Evolutionary conservation across 2,329 filamentous ascomycete genomes (phyloP).

Genomic region (Fusarium penzigii): DNA sequence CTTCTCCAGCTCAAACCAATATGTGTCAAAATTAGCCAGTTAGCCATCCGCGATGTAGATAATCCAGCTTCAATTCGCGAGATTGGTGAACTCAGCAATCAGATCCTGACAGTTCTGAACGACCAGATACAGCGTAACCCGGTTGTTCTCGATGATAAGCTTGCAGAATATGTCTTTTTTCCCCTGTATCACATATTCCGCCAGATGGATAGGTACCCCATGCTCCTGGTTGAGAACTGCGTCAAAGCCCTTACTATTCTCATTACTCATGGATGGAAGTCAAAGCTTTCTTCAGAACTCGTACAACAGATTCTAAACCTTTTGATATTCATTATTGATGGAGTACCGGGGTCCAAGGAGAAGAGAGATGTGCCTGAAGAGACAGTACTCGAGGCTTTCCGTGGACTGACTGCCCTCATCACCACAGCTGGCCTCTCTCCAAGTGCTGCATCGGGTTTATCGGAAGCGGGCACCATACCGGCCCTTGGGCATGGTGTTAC

Average conservation of each 20-base stretch:
- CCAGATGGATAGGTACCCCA: conserved; percentile 69
- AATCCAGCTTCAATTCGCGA: conserved; percentile 43
- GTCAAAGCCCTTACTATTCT: conserved; percentile 75
- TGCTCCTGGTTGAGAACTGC: conserved; percentile 72
- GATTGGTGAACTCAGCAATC: conserved; percentile 46
- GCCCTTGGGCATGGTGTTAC: conserved; percentile 81
- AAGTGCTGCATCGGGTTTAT: conserved; percentile 49
- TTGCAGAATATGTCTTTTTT: conserved; percentile 95
- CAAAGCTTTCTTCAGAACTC: conserved; percentile 68
- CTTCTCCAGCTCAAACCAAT: conserved; percentile 58
- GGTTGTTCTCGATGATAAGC: conserved; percentile 68
- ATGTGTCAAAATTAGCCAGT: conserved; percentile 61
- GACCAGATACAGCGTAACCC: conserved; percentile 45
- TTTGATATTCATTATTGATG: conserved; percentile 78
- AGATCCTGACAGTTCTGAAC: conserved; percentile 49
- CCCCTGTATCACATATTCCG: conserved; percentile 86
- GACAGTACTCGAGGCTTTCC: conserved; percentile 69
- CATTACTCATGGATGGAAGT: conserved; percentile 77
- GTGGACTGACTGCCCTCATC: conserved; percentile 68
- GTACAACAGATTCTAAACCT: conserved; percentile 84
- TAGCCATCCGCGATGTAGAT: conserved; percentile 51
- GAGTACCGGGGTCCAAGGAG: conserved; percentile 57
- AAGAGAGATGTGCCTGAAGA: conserved; percentile 66
- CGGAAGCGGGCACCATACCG: conserved; percentile 65
- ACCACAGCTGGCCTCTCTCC: conserved; percentile 54